phyloP scores from a whole-genome alignment of 2,329 filamentous ascomycete genomes.

The Pyricularia sp. region DNA sequence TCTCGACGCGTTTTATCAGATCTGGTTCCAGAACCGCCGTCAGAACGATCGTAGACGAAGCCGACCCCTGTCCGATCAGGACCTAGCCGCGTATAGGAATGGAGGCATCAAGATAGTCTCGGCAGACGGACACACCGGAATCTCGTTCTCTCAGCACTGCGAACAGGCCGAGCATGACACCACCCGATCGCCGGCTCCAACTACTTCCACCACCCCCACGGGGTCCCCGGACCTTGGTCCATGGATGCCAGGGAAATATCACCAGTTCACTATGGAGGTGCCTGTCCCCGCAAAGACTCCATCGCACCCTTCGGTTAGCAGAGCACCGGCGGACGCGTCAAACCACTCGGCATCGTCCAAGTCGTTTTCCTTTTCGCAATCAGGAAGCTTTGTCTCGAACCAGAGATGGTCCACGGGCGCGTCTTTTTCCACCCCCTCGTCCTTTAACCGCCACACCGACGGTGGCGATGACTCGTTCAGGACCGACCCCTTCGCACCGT shows the following conservation, averaged over 20 bases:
- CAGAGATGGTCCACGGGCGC: slow-evolving; percentile 42
- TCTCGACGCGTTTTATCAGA: slow-evolving; percentile 40
- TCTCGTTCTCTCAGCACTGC: slow-evolving; percentile 11
- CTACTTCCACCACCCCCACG: slow-evolving; percentile 11
- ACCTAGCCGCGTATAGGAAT: slow-evolving; percentile 55
- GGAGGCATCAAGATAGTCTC: slow-evolving; percentile 43
- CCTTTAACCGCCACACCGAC: slow-evolving; percentile 20
- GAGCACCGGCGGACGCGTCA: slow-evolving; percentile 1
- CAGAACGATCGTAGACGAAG: slow-evolving; percentile 90
- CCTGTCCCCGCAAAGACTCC: not conserved
- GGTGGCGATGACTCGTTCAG: slow-evolving; percentile 31
- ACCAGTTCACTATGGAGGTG: not conserved
- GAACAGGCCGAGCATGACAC: slow-evolving; percentile 5
- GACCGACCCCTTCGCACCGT: slow-evolving; percentile 34
- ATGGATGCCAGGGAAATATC: slow-evolving; percentile 11
- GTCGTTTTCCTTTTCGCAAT: not conserved
- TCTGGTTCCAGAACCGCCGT: slow-evolving; percentile 94
- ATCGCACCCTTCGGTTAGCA: slow-evolving; percentile 6
- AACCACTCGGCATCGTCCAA: slow-evolving; percentile 16
- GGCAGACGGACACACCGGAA: slow-evolving; percentile 26
- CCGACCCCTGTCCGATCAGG: slow-evolving; percentile 69
- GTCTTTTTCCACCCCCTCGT: slow-evolving; percentile 38
- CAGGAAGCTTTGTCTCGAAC: slow-evolving; percentile 38
- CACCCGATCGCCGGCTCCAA: not conserved
- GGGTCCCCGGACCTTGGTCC: slow-evolving; percentile 15